Evolutionary conservation across 2,329 filamentous ascomycete genomes (phyloP), one percentile per base, ranked within the genome.

Genomic region (Venturia pyrina): DNA sequence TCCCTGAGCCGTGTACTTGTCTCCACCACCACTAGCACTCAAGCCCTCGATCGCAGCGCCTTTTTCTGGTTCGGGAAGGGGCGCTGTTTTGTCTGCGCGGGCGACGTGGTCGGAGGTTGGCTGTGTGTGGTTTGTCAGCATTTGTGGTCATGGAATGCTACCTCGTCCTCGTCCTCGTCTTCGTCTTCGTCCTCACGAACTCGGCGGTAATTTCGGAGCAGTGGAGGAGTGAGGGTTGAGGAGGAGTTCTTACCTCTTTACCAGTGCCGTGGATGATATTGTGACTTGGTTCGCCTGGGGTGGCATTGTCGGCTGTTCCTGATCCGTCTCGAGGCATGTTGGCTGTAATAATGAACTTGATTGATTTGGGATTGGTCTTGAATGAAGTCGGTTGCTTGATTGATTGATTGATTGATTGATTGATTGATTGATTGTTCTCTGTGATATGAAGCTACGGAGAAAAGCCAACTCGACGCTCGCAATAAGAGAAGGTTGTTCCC

Each of bases 21-120:
- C 80, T 62, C 75, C 69, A 6, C 81, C 81, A 6, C 78, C 81
- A 67, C 78, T 80, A 53, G 80, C 80, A 41, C 73, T 73, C 67
- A 73, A 59, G 63, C 75, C 79, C 50, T 75, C 67, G 1, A 83
- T 68, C 0, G 72, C 80, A 0, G 71, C 70, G 13, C 81, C 82
- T 66, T 81, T 75, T 67, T 82, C 80, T 5, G 73, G 68, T 71
- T 82, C 77, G 10, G 82, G 82, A 60, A 82, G 69, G 1, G 77
- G 75, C 0, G 81, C 81, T 1, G 79, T 78, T 76, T 83, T 83
- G 73, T 82, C 76, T 17, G 81, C 80, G 65, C 80, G 79, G 63
- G 72, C 69, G 41, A 83, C 80, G 37, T 78, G 76, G 65, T 70
- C 63, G 46, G 68, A 56, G 37, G 53, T 59, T 59, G 53, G 53